Evolutionary conservation across 2,329 filamentous ascomycete genomes (phyloP), one percentile per base, ranked within the genome.

Genomic region (Endoconidiophora laricicola): DNA sequence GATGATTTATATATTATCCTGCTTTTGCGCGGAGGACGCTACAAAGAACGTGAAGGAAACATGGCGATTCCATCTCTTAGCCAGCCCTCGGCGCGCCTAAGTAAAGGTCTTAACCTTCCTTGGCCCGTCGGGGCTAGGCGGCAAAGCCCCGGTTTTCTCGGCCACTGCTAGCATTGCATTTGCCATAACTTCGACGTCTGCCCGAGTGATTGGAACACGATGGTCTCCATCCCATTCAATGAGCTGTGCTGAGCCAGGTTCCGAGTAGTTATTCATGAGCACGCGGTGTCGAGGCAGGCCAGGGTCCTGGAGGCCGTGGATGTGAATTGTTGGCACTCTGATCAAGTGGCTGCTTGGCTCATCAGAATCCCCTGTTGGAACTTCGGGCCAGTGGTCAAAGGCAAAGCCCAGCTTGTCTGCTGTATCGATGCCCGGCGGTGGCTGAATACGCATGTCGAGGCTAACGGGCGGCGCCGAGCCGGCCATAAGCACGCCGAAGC

Each of bases 181-280:
- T 9, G 73, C 66, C 9, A 83, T 65, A 7, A 62, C 66, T 45
- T 74, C 67, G 2, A 87, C 80, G 61, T 87, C 83, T 26, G 62
- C 65, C 20, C 65, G 67, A 66, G 82, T 83, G 53, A 88, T 71
- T 2, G 83, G 81, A 45, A 90, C 67, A 4, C 83, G 66, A 60
- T 90, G 84, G 1, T 69, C 71, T 0, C 81, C 83, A 52, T 84
- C 73, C 84, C 83, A 88, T 61, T 86, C 79, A 1, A 88, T 61
- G 43, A 86, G 54, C 38, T 63, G 69, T 4, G 72, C 65, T 2
- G 65, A 74, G 0, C 67, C 70, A 7, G 66, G 59, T 46, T 75
- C 68, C 59, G 78, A 83, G 60, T 80, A 86, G 47, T 73, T 62
- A 6, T 73, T 61, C 46, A 77, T 58, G 56, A 81, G 58, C 59